Evolutionary conservation across 2,329 filamentous ascomycete genomes (phyloP), one percentile per base, ranked within the genome.

Genomic region (Botrytis fabae): DNA sequence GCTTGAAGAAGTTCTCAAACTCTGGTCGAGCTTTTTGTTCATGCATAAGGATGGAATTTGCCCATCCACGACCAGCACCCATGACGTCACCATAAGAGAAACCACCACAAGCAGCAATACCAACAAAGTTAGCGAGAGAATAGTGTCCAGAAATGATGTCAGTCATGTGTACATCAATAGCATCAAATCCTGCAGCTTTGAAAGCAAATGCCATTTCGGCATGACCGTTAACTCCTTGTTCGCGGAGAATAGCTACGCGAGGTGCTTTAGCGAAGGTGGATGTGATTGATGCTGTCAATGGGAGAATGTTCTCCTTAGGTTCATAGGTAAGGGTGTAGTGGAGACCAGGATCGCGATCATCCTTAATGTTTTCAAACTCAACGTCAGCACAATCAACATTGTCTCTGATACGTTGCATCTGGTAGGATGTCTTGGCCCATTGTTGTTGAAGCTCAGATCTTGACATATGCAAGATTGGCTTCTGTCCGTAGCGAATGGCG

Each of bases 131-230:
- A 59, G 91, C 87, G 14, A 99, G 90, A 0, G 93, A 94, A 40
- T 72, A 72, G 75, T 93, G 90, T 25, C 93, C 92, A 18, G 89
- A 90, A 38, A 93, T 90, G 72, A 98, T 91, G 79, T 98, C 95
- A 5, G 92, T 96, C 96, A 99, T 98, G 86, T 98, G 95, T 1
- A 98, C 92, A 80, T 99, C 95, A 64, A 98, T 89, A 22, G 95
- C 90, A 68, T 94, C 91, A 84, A 98, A 98, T 54, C 95, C 95
- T 61, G 96, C 95, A 51, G 91, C 90, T 76, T 92, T 91, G 87
- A 98, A 98, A 66, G 95, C 94, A 80, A 97, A 98, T 1, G 96
- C 96, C 93, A 99, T 97, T 82, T 99, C 96, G n/a, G 94, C 91
- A 79, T 98, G 90, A 60, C 95, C 93, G 83, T 99, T 98, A 77